These are phyloP conservation scores for Glaciozyma antarctica DNA, from an alignment of 768 basidiomycete species.

Conservation along the genomic window DNA sequence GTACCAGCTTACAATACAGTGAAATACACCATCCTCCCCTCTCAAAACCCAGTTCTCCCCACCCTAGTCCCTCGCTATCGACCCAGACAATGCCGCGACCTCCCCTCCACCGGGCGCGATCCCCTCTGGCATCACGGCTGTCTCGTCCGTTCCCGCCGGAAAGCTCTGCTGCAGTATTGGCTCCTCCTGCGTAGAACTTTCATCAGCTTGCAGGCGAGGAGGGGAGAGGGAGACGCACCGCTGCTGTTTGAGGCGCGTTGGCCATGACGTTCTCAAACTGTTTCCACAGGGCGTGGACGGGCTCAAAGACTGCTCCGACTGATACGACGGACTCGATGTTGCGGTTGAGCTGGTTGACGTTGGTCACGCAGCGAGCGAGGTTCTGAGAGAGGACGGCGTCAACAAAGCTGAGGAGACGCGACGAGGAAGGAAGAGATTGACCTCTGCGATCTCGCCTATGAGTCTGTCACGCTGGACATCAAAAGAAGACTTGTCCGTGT, in stretches of 20 bases:
- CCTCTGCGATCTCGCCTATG: conserved; percentile 29
- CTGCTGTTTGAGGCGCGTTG: background rate
- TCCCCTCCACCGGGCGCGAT: conserved; percentile 6
- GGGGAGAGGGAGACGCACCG: background rate
- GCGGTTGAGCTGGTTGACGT: conserved; percentile 29
- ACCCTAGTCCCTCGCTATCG: background rate
- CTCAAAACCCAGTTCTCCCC: background rate
- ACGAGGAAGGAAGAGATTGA: background rate
- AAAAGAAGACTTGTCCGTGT: conserved; percentile 10
- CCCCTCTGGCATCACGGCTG: background rate
- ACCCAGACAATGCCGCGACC: background rate
- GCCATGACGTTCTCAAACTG: conserved; percentile 23
- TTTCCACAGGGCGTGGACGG: conserved; percentile 24
- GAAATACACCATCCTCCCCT: too few relatives aligned
- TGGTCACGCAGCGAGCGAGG: conserved; percentile 16
- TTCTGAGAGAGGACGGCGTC: conserved; percentile 7
- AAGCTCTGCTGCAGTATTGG: background rate
- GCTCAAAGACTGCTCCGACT: conserved; percentile 19
- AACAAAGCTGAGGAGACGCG: background rate
- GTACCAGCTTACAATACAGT: too few relatives aligned
- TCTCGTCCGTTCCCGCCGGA: conserved; percentile 3
- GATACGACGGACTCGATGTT: conserved; percentile 25
- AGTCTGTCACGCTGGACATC: conserved; percentile 23
- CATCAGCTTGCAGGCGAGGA: background rate
- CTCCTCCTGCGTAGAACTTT: background rate